These are phyloP conservation scores for Lotmaria passim DNA, from an alignment of 208 protist species.

Conservation along the genomic window DNA sequence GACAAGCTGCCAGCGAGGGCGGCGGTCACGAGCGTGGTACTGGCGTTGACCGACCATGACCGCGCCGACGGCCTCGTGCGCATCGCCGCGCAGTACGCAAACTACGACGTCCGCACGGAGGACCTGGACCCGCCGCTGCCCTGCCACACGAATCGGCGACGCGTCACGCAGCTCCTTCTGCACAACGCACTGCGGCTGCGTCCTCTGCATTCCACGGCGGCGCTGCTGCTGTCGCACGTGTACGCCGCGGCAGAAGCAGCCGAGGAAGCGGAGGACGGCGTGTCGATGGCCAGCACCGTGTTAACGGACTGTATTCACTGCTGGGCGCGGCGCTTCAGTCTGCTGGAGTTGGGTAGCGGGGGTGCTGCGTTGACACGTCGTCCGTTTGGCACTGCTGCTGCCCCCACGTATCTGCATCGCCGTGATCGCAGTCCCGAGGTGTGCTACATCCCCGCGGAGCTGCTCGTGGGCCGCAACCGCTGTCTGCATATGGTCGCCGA, in stretches of 20 bases:
- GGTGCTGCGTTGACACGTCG: background rate
- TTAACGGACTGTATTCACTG: constrained; percentile 34
- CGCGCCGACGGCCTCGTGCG: constrained; percentile 29
- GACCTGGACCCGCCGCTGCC: constrained; percentile 25
- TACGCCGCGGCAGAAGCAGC: constrained; percentile 22
- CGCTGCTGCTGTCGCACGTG: constrained; percentile 33
- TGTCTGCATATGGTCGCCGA: constrained; percentile 28
- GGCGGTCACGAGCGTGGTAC: constrained; percentile 15
- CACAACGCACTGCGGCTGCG: constrained; percentile 31
- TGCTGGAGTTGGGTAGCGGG: constrained; percentile 5
- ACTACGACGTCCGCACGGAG: constrained; percentile 21
- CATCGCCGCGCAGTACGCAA: constrained; percentile 30
- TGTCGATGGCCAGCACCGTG: constrained; percentile 12
- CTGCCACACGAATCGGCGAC: constrained; percentile 3
- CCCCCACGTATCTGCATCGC: constrained; percentile 25
- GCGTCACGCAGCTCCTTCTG: constrained; percentile 35
- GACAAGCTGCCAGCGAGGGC: constrained; percentile 6
- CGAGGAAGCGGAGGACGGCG: background rate
- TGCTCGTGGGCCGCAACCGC: constrained; percentile 42
- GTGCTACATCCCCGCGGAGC: constrained; percentile 39
- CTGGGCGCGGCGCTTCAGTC: constrained; percentile 26
- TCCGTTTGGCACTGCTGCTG: background rate
- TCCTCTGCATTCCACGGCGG: constrained; percentile 24
- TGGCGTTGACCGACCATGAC: constrained; percentile 11
- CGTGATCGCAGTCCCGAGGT: constrained; percentile 30